These are phyloP conservation scores for Pseudonectria foliicola DNA, from an alignment of 2,329 filamentous ascomycete genomes.

Conservation along the genomic window DNA sequence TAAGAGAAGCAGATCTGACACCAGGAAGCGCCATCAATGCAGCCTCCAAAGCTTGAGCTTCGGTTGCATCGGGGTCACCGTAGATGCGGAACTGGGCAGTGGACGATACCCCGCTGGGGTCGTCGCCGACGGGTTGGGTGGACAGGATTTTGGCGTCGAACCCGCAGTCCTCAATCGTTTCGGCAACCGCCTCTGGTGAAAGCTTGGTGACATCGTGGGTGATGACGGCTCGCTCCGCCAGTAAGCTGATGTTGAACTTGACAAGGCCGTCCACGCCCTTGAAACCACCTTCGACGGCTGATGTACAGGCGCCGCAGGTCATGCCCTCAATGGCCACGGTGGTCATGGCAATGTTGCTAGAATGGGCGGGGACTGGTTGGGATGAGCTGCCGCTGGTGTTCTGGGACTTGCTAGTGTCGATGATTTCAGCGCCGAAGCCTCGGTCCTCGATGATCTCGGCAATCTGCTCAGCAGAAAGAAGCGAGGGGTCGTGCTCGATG, in stretches of 20 bases:
- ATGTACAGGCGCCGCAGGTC: slow-evolving; percentile 96
- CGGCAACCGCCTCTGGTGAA: slow-evolving; percentile 64
- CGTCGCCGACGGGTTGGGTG: slow-evolving; percentile 54
- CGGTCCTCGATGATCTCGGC: slow-evolving; percentile 59
- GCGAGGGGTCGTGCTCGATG: slow-evolving; percentile 64
- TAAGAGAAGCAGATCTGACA: slow-evolving; percentile 66
- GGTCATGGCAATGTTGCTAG: slow-evolving; percentile 55
- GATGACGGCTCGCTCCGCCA: slow-evolving; percentile 86
- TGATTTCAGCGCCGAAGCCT: slow-evolving; percentile 72
- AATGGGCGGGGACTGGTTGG: slow-evolving; percentile 21
- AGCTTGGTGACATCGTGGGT: slow-evolving; percentile 71
- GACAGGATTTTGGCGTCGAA: slow-evolving; percentile 83
- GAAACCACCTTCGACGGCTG: slow-evolving; percentile 80
- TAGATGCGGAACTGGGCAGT: slow-evolving; percentile 77
- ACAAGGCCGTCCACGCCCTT: slow-evolving; percentile 67
- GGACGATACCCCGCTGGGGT: slow-evolving; percentile 48
- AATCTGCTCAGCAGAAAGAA: slow-evolving; percentile 47
- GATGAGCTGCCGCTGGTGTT: slow-evolving; percentile 7
- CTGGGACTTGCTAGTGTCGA: slow-evolving; percentile 57
- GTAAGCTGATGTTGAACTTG: slow-evolving; percentile 89
- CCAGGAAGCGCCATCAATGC: slow-evolving; percentile 59
- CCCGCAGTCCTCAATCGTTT: slow-evolving; percentile 81
- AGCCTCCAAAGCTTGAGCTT: slow-evolving; percentile 66
- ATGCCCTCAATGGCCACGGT: slow-evolving; percentile 91
- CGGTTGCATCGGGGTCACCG: slow-evolving; percentile 63